Base-by-base conservation (phyloP, 257 asterid species). In the Lavandula angustifolia region DNA sequence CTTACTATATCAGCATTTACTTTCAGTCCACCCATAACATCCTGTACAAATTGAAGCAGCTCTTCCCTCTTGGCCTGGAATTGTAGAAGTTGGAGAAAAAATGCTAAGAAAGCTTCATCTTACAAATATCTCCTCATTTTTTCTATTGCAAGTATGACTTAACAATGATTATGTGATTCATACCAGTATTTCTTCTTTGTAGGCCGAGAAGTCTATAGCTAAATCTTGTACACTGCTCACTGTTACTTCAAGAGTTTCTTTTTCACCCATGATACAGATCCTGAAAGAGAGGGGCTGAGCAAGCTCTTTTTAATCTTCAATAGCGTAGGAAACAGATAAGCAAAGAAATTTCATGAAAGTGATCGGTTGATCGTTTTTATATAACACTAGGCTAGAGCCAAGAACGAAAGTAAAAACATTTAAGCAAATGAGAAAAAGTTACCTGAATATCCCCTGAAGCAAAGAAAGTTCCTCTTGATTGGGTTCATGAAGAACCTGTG, bases 131-230 rank as follows among this genome's bases (percentile, higher is more conserved):
- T 14, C 14, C 56, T 50, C 46, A 31, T 57, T 31, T 62, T 53
- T 38, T 44, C 43, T 27, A 74, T 22, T 22, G 2, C 27, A 22
- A 22, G 27, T 22, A 67, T 17, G 64, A 57, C 66, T 42, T 54
- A 64, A 38, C 65, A 54, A 66, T 63, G 74, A 50, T 43, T 54
- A 41, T 42, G 35, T 40, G 46, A 34, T 48, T 64, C 41, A 52
- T 73, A 92, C 99, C 92, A 92, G 79, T 44, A 92, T 82, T 87
- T 92, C 98, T 67, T 89, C 97, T 60, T 81, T 58, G 74, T 89
- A 92, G 79, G 69, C 79, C 53, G 94, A 77, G 73, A 92, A 92
- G 51, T 83, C 84, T 70, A 78, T 87, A 37, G 91, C 95, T 81
- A 92, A 78, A 71, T 80, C 81, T 81, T 72, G 84, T 58, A 89